Evolutionary conservation across 2,329 filamentous ascomycete genomes (phyloP).

Genomic region (Colletotrichum sp.): DNA sequence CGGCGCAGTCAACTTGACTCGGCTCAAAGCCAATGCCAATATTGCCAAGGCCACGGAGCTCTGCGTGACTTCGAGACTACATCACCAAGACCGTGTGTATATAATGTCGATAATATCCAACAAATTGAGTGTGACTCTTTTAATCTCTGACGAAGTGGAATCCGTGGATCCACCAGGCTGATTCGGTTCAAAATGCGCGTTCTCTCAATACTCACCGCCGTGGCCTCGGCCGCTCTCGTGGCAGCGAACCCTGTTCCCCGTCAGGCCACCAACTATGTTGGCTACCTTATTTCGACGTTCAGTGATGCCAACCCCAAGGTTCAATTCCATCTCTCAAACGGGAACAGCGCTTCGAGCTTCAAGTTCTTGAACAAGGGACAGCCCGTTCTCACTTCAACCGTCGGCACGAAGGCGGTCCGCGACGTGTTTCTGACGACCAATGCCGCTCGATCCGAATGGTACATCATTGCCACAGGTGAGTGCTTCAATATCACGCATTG

Average conservation of each 20-base stretch:
- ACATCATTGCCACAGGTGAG: constrained; percentile 38
- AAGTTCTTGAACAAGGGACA: constrained; percentile 34
- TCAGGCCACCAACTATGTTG: constrained; percentile 27
- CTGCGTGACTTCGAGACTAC: background rate
- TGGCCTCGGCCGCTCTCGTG: background rate
- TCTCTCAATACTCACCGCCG: background rate
- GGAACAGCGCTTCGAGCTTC: constrained; percentile 34
- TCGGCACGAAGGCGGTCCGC: constrained; percentile 37
- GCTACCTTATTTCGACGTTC: constrained; percentile 41
- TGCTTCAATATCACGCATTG: background rate
- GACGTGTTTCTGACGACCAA: constrained; percentile 40
- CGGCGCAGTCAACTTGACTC: background rate
- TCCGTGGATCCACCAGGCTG: background rate
- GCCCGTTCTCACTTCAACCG: constrained; percentile 35
- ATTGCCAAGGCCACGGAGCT: background rate
- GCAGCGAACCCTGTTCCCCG: background rate
- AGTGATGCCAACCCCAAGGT: constrained; percentile 35
- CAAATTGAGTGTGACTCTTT: background rate
- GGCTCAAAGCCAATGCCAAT: background rate
- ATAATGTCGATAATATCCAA: background rate
- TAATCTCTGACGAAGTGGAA: background rate
- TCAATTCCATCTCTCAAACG: constrained; percentile 37
- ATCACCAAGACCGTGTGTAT: background rate
- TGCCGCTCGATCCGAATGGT: constrained; percentile 36
- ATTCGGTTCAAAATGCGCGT: background rate